Base-by-base conservation (phyloP, 371 early-diverging fungal species). In the Actinomucor elegans region DNA sequence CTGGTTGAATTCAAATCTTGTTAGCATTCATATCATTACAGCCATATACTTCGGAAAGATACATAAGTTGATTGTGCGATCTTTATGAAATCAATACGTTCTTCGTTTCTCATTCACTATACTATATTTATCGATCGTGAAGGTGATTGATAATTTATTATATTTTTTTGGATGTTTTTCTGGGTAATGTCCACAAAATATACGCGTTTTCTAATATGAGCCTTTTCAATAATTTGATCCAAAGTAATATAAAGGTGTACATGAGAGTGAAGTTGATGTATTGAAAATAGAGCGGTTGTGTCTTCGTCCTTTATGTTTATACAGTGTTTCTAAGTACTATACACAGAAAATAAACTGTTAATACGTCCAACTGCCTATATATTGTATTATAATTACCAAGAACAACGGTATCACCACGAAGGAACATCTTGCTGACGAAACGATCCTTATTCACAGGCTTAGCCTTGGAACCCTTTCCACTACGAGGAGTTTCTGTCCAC, bases 371-470 rank as follows among this genome's bases (percentile, higher is more conserved):
- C 2, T 20, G 7, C 20, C 31, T 27, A 4, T 18, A 27, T 17
- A 11, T 24, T 21, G 5, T 4, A 33, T 12, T 11, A 9, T 14
- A 48, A 51, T 68, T 77, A 79, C 90, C 92, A 21, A 94, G 79
- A 52, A 94, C 91, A 37, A 94, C 98, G 35, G 96, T 94, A 73
- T 99, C 99, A 51, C 99, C 99, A 57, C 99, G 87, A 69, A 99
- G 78, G 68, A 99, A 98, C 90, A 99, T 85, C 64, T 98, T 97
- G 77, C 91, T 90, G 49, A 99, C 97, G 61, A 96, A 99, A 48
- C 99, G 88, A 71, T 99, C 99, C 74, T 94, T 96, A 85, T 95
- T 97, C 36, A 97, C 89, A 20, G 97, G 94, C 69, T 94, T 95
- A 10, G 93, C 89, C 73, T 94, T 95, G 69, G 87, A 72, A 29